Conservation (phyloP, 2,329 filamentous ascomycete species). For the Stagonosporopsis chrysanthemi region DNA sequence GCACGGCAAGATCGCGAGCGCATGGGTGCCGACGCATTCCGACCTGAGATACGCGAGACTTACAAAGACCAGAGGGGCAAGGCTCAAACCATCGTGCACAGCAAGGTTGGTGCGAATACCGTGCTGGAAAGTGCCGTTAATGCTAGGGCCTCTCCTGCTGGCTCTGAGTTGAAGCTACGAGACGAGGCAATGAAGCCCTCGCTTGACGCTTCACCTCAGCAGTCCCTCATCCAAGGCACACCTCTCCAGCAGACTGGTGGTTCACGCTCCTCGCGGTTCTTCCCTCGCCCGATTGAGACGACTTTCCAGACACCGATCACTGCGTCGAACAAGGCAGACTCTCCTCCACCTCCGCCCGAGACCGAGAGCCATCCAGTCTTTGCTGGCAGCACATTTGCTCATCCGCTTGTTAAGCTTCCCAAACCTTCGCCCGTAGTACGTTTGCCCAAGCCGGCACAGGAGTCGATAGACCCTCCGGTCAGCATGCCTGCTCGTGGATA, state of each 20-base stretch:
- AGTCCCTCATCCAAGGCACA: slow-evolving; percentile 29
- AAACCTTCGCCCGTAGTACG: slow-evolving; percentile 78
- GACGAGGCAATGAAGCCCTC: slow-evolving; percentile 36
- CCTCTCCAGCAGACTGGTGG: slow-evolving; percentile 37
- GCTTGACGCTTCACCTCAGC: slow-evolving; percentile 35
- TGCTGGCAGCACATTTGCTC: slow-evolving; percentile 67
- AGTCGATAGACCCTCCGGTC: slow-evolving; percentile 49
- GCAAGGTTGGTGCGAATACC: slow-evolving; percentile 31
- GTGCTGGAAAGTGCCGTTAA: slow-evolving; percentile 22
- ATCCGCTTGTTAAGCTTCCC: slow-evolving; percentile 74
- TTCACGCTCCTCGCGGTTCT: slow-evolving; percentile 49
- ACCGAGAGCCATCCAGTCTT: slow-evolving; percentile 77
- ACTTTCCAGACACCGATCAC: slow-evolving; percentile 25
- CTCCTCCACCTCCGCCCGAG: slow-evolving; percentile 67
- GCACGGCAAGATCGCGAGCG: slow-evolving; percentile 40
- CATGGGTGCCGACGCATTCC: slow-evolving; percentile 36
- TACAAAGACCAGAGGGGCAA: slow-evolving; percentile 43
- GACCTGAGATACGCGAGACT: slow-evolving; percentile 44
- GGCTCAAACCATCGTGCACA: slow-evolving; percentile 40
- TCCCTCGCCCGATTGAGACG: slow-evolving; percentile 42
- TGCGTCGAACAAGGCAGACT: slow-evolving; percentile 37
- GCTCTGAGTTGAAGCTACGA: slow-evolving; percentile 33
- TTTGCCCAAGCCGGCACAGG: slow-evolving; percentile 68
- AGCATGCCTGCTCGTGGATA: slow-evolving; percentile 47
- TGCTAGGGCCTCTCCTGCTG: slow-evolving; percentile 17